Conservation (phyloP, 495 filamentous ascomycete species). For the Bathelium albidoporum region DNA sequence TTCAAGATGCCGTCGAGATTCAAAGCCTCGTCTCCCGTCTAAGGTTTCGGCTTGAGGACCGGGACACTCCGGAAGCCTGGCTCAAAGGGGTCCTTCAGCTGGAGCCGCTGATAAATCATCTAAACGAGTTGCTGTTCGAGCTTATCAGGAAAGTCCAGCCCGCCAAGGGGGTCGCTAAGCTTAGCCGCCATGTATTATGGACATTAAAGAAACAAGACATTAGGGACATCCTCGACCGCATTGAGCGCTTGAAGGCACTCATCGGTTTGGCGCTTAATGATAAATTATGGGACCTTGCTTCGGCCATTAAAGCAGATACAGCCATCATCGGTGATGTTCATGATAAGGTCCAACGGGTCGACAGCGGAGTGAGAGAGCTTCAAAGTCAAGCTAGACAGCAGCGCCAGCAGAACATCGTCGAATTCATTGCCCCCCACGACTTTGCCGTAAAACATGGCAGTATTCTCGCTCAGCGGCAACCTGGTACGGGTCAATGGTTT, state of each 20-base stretch:
- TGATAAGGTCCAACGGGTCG: neutral
- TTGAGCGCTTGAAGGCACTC: neutral
- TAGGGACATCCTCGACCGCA: neutral
- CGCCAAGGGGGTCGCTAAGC: neutral
- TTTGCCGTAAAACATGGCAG: neutral
- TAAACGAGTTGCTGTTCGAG: neutral
- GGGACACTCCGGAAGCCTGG: neutral
- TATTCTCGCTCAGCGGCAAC: neutral
- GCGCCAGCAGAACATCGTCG: neutral
- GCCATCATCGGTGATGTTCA: neutral
- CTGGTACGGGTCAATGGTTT: neutral
- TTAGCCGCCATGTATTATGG: neutral
- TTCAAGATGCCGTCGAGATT: neutral
- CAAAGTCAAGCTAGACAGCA: neutral
- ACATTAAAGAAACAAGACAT: slow-evolving; percentile 1
- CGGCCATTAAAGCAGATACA: neutral
- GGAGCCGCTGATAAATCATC: neutral
- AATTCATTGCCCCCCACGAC: neutral
- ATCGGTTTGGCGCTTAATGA: neutral
- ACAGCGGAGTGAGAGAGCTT: neutral
- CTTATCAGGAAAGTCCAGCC: neutral
- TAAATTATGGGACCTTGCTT: neutral
- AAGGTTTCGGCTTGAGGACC: neutral
- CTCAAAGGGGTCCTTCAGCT: neutral
- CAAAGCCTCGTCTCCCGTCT: neutral